Evolutionary conservation across 805 yeast genomes (phyloP).

Genomic region (Torulaspora delbrueckii): DNA sequence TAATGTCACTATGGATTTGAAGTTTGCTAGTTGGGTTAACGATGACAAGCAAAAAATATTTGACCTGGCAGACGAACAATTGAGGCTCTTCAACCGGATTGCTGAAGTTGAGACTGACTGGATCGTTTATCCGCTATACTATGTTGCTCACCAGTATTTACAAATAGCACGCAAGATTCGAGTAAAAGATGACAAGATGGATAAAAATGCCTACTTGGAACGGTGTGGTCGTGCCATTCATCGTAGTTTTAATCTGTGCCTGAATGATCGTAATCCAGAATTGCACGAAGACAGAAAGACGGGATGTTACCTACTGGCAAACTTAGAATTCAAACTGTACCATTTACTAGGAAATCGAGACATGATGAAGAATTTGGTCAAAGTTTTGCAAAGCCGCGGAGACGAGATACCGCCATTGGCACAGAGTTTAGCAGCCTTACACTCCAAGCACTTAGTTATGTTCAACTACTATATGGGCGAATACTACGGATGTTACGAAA

Average conservation of each 20-base stretch:
- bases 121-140: conserved; percentile 35
- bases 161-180: conserved; percentile 5
- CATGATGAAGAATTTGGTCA: conserved; percentile 67
- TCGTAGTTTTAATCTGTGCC: conserved; percentile 66
- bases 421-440: conserved; percentile 27
- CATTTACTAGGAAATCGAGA: conserved; percentile 62
- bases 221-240: conserved; percentile 62
- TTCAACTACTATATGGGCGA: conserved; percentile 68
- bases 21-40: conserved; percentile 4
- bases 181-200: conserved; percentile 22
- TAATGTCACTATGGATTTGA: conserved; percentile 13
- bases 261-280: conserved; percentile 70
- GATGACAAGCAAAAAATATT: conserved; percentile 2
- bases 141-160: conserved; percentile 20
- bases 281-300: conserved; percentile 45
- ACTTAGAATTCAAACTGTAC: conserved; percentile 64
- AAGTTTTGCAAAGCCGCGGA: conserved; percentile 50
- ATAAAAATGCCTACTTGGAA: conserved; percentile 35
- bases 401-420: conserved; percentile 13
- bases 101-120: conserved; percentile 51
- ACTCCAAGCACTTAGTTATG: conserved; percentile 51
- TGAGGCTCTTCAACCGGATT: conserved; percentile 45
- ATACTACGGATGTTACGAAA: conserved; percentile 55
- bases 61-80: conserved; percentile 36
- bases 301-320: conserved; percentile 67